Base-by-base conservation (phyloP, 78 protist genomes). In the Chrysochromulina parva region DNA sequence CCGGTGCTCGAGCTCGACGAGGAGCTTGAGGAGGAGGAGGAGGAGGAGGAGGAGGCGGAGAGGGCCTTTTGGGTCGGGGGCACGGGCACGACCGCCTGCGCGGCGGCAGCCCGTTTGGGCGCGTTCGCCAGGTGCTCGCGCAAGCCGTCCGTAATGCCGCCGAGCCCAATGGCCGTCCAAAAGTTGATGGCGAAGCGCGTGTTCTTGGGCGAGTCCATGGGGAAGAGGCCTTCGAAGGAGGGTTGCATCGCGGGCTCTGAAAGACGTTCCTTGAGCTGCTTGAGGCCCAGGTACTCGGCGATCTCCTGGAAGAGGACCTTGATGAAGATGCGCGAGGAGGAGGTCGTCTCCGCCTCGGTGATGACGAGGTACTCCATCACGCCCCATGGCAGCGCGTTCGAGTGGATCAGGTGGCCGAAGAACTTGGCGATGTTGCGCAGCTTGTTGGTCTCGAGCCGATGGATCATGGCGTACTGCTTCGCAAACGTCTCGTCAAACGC, bases 141-240 rank as follows among this genome's bases (percentile, higher is more conserved):
- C 47, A 96, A 85, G 1, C 89, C 94, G 55, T 94, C 96, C 19
- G 91, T 93, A 38, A 54, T 57, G 50, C 62, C 87, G 13, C 87
- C 88, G 38, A 78, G 85, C 38, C 69, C 97, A 69, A 98, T 98
- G 13, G 97, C 91, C 0, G 98, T 97, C 93, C 96, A 98, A 92
- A 97, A 98, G 93, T 98, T 98, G 97, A 98, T 98, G 26, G 99
- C 95, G 58, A 97, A 98, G 57, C 99, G 95, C 58, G 97, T 96
- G 92, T 97, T 93, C 81, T 90, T 88, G 14, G 98, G 97, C 86
- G 93, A 84, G 94, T 98, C 99, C 74, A 54, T 85, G 10, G 99
- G 99, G 74, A 98, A 90, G 78, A 95, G 58, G 38, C 95, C 94
- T 0, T 2, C 38, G 60, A 84, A 91, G 82, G 90, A 66, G 9